Percentiles rank a stretch among this genome's conserved stretches.
phyloP scores from a whole-genome alignment of 768 basidiomycete genomes.

The Boletus speciosus region DNA sequence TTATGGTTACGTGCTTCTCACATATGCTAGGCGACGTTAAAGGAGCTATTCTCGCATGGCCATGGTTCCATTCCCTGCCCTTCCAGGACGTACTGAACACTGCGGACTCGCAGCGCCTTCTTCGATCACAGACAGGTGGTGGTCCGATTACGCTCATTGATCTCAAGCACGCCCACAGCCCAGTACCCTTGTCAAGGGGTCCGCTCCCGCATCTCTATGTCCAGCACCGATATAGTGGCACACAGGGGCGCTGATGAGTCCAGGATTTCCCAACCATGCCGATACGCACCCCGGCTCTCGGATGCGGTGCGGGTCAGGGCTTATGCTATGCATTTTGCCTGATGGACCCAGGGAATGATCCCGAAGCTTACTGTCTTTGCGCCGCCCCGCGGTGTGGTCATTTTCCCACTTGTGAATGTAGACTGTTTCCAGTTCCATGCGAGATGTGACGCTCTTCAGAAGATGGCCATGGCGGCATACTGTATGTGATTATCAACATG shows the following conservation, averaged over 20 bases:
- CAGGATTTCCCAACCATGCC: conserved; percentile 3
- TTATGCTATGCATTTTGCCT: conserved; percentile 14
- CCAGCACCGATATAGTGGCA: conserved; percentile 4
- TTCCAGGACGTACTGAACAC: conserved; percentile 19
- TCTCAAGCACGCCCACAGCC: conserved; percentile 24
- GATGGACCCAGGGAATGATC: conserved; percentile 2
- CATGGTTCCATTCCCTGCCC: conserved; percentile 21
- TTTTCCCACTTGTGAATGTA: conserved; percentile 7
- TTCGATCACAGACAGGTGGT: conserved; percentile 16
- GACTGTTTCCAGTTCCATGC: conserved; percentile 6
- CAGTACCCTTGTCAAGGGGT: conserved; percentile 15
- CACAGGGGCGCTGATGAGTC: background rate
- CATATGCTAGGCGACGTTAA: conserved; percentile 8
- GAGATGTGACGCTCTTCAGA: conserved; percentile 4
- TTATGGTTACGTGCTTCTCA: conserved; percentile 14
- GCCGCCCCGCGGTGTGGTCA: conserved; percentile 7
- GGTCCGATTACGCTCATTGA: conserved; percentile 19
- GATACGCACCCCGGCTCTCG: background rate
- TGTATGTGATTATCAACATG: conserved; percentile 13
- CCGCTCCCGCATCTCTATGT: conserved; percentile 2
- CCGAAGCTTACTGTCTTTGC: conserved; percentile 2
- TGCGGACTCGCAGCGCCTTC: conserved; percentile 21
- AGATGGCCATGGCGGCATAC: background rate
- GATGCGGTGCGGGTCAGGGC: conserved; percentile 5
- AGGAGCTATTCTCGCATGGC: conserved; percentile 15